Evolutionary conservation across 2,329 filamentous ascomycete genomes (phyloP).

Genomic region (Raffaelea albimanens): DNA sequence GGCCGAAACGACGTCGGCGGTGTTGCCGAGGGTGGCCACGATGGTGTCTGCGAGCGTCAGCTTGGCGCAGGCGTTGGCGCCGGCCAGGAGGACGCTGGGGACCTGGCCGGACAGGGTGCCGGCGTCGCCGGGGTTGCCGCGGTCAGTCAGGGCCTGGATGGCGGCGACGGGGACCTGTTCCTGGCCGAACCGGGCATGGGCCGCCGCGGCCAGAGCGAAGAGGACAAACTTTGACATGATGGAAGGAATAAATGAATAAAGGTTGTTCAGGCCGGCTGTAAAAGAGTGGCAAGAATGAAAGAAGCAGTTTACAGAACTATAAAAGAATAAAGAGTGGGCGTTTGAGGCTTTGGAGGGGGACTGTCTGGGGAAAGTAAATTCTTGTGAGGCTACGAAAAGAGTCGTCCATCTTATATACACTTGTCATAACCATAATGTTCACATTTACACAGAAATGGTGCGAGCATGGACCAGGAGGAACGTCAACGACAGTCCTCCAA

Average conservation of each 20-base stretch:
- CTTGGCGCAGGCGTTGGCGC: conserved; percentile 54
- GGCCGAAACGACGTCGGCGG: conserved; percentile 47
- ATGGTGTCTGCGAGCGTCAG: conserved; percentile 57
- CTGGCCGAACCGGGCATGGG: conserved; percentile 51
- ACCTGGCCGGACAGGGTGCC: conserved; percentile 54
- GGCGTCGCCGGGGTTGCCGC: conserved; percentile 48
- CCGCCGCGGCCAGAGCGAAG: conserved; percentile 31
- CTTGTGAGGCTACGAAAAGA: background rate
- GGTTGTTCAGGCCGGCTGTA: conserved; percentile 2
- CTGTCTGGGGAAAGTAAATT: conserved; percentile 1
- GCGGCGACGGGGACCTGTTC: conserved; percentile 49
- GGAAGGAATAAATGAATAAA: conserved; percentile 1
- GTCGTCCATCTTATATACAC: no score
- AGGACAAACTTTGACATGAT: conserved; percentile 32
- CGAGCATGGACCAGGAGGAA: background rate
- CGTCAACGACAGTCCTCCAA: no score
- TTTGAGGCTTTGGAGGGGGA: no score
- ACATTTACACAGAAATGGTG: background rate
- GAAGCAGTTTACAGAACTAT: conserved; percentile 11
- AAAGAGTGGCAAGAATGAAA: conserved; percentile 9
- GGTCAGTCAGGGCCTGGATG: conserved; percentile 40
- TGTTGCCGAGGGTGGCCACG: conserved; percentile 48
- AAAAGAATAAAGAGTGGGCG: conserved; percentile 1
- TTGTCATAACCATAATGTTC: no score
- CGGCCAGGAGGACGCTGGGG: conserved; percentile 53